Percentiles rank a stretch among this genome's conserved stretches.
Evolutionary conservation across 1,139 yeast species (phyloP).

Genomic region (Pichia norvegensis): DNA sequence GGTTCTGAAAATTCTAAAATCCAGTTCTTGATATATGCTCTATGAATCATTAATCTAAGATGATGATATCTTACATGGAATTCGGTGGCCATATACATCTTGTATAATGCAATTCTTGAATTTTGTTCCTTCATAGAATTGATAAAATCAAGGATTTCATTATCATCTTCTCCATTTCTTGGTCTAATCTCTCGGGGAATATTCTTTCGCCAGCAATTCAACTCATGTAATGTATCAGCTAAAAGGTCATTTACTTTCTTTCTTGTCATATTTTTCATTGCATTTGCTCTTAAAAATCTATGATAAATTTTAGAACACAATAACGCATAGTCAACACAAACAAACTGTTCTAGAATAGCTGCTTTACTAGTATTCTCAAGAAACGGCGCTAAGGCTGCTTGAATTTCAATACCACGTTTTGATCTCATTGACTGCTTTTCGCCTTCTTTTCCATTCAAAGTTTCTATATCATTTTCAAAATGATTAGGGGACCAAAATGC

Average conservation of each 20-base stretch:
- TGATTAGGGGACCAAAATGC: conserved; percentile 17
- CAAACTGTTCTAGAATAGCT: conserved; percentile 13
- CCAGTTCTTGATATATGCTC: conserved; percentile 9
- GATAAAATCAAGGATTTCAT: conserved; percentile 9
- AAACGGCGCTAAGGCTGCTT: conserved; percentile 6
- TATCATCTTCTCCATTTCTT: conserved; percentile 3
- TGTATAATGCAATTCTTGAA: conserved; percentile 2
- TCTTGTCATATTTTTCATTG: conserved; percentile 16
- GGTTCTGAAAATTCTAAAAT: conserved; percentile 1
- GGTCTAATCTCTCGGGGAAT: conserved; percentile 23
- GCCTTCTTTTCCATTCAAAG: not conserved
- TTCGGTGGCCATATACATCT: conserved; percentile 9
- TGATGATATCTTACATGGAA: conserved; percentile 15
- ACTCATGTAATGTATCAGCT: conserved; percentile 15
- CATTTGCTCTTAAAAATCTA: conserved; percentile 23
- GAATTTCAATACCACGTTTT: conserved; percentile 6
- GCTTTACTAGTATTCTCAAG: not conserved
- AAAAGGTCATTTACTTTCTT: conserved; percentile 14
- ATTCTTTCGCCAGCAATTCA: conserved; percentile 24
- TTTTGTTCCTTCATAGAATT: conserved; percentile 4
- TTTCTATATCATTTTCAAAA: conserved; percentile 7
- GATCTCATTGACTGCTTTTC: conserved; percentile 4
- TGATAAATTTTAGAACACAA: conserved; percentile 22
- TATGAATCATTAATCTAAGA: conserved; percentile 10
- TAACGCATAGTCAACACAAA: conserved; percentile 19